A percentile compares a stretch with the other conserved stretches of the same genome.
These are phyloP conservation scores for Cylindrotheca fusiformis DNA, from an alignment of 108 stramenopile genomes.

Conservation along the genomic window DNA sequence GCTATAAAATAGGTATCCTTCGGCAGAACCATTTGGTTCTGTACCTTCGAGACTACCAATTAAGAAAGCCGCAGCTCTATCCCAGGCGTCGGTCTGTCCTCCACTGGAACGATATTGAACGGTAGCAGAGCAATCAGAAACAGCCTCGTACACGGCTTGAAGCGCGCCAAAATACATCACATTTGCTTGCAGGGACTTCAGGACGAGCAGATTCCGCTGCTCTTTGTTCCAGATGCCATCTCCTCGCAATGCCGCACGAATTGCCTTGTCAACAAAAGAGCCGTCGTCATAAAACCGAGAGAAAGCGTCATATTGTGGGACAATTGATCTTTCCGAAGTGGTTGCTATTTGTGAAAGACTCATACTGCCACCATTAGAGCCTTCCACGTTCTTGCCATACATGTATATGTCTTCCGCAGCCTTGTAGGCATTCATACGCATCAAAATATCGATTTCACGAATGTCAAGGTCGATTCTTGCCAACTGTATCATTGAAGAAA, in stretches of 20 bases:
- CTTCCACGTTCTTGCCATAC: slow-evolving; percentile 50
- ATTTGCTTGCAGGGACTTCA: slow-evolving; percentile 51
- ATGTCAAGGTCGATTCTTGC: slow-evolving; percentile 73
- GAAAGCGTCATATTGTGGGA: slow-evolving; percentile 66
- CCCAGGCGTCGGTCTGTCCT: slow-evolving; percentile 34
- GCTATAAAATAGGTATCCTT: slow-evolving; percentile 59
- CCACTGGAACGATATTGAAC: neutral
- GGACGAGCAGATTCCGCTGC: slow-evolving; percentile 50
- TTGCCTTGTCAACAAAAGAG: slow-evolving; percentile 66
- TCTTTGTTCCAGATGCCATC: slow-evolving; percentile 33
- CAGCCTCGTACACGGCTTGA: slow-evolving; percentile 52
- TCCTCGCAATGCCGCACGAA: slow-evolving; percentile 34
- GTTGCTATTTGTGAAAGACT: slow-evolving; percentile 52
- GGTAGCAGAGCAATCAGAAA: slow-evolving; percentile 41
- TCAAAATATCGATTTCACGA: slow-evolving; percentile 57
- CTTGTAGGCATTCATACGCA: slow-evolving; percentile 63
- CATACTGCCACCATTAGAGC: slow-evolving; percentile 19
- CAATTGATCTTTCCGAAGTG: slow-evolving; percentile 48
- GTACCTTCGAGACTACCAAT: slow-evolving; percentile 67
- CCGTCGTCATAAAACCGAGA: slow-evolving; percentile 41
- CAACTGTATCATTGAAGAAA: slow-evolving; percentile 28
- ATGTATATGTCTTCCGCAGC: slow-evolving; percentile 66
- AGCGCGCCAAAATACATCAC: slow-evolving; percentile 69
- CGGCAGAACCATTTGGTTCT: slow-evolving; percentile 34
- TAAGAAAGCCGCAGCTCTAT: slow-evolving; percentile 67